Evolutionary conservation across 805 yeast species (phyloP).

Genomic region (Candida maris): DNA sequence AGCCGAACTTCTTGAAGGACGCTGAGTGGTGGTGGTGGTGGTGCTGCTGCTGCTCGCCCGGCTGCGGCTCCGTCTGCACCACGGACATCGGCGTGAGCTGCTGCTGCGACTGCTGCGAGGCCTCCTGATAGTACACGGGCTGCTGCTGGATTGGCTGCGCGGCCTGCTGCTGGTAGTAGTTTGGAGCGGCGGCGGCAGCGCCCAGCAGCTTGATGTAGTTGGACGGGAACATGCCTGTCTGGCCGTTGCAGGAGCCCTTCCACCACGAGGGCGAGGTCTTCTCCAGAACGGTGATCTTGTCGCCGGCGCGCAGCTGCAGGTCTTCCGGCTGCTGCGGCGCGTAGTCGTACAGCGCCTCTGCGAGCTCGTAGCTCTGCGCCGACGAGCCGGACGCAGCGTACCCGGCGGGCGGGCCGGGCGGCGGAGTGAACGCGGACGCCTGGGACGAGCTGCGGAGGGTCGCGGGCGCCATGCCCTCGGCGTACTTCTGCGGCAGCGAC

Average conservation of each 20-base stretch:
- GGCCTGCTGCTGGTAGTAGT: slow-evolving; percentile 22
- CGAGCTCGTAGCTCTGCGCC: slow-evolving; percentile 32
- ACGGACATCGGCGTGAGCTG: slow-evolving; percentile 20
- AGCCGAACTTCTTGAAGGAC: slow-evolving; percentile 63
- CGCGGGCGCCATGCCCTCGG: slow-evolving; percentile 36
- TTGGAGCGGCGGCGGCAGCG: slow-evolving; percentile 8
- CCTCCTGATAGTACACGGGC: slow-evolving; percentile 10
- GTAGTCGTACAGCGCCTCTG: slow-evolving; percentile 73
- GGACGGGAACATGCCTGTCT: slow-evolving; percentile 83
- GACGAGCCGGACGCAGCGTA: slow-evolving; percentile 11
- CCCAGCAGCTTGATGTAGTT: slow-evolving; percentile 62
- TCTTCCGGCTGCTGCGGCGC: slow-evolving; percentile 75
- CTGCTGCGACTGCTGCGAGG: slow-evolving; percentile 22
- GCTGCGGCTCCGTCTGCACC: slow-evolving; percentile 17
- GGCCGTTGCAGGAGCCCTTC: slow-evolving; percentile 63
- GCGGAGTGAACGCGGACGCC: slow-evolving; percentile 6
- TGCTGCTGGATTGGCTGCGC: slow-evolving; percentile 14
- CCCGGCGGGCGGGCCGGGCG: slow-evolving; percentile 3
- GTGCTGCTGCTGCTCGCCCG: slow-evolving; percentile 16
- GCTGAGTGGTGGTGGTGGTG: slow-evolving; percentile 17
- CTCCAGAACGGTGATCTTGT: slow-evolving; percentile 64
- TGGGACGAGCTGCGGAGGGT: slow-evolving; percentile 23
- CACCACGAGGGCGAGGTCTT: slow-evolving; percentile 87
- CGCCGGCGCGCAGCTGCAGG: slow-evolving; percentile 60
- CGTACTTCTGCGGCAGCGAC: slow-evolving; percentile 56